phyloP scores from a whole-genome alignment of 2,329 filamentous ascomycete species.

The Paecilomyces fulvus region DNA sequence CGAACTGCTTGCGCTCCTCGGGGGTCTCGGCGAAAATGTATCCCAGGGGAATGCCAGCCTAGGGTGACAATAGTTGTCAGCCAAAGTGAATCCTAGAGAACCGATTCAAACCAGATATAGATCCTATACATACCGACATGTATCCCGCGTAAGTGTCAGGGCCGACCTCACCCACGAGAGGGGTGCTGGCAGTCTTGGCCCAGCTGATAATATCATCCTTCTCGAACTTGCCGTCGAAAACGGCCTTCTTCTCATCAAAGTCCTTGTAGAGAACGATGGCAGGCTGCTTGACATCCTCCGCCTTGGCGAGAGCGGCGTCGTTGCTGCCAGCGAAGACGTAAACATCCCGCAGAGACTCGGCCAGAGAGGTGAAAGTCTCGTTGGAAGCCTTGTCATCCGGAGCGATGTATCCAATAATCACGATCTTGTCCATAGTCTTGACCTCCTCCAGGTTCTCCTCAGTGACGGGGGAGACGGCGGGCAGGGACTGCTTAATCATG shows the following conservation, averaged over 20 bases:
- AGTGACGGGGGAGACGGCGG: conserved; percentile 75
- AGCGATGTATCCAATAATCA: conserved; percentile 80
- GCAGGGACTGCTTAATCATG: conserved; percentile 97
- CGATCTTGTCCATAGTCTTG: conserved; percentile 96
- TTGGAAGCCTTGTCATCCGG: conserved; percentile 74
- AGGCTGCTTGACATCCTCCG: conserved; percentile 80
- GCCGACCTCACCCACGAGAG: conserved; percentile 89
- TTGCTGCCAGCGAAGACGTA: conserved; percentile 87
- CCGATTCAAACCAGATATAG: background rate
- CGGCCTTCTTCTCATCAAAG: conserved; percentile 91
- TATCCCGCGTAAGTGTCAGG: conserved; percentile 94
- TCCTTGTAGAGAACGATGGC: conserved; percentile 92
- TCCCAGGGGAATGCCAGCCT: conserved; percentile 80
- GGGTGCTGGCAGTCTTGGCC: conserved; percentile 75
- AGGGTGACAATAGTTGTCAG: background rate
- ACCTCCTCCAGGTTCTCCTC: conserved; percentile 85
- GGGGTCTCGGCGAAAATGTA: conserved; percentile 94
- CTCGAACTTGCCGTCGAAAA: conserved; percentile 74
- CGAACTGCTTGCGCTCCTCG: conserved; percentile 77
- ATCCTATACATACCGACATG: conserved; percentile 59
- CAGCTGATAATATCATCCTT: conserved; percentile 72
- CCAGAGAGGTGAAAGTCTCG: conserved; percentile 67
- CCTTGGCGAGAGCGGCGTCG: conserved; percentile 76
- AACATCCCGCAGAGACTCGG: conserved; percentile 72
- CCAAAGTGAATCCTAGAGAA: background rate